These are phyloP conservation scores for Candida anutae DNA, from an alignment of 1,139 yeast genomes.

Conservation along the genomic window DNA sequence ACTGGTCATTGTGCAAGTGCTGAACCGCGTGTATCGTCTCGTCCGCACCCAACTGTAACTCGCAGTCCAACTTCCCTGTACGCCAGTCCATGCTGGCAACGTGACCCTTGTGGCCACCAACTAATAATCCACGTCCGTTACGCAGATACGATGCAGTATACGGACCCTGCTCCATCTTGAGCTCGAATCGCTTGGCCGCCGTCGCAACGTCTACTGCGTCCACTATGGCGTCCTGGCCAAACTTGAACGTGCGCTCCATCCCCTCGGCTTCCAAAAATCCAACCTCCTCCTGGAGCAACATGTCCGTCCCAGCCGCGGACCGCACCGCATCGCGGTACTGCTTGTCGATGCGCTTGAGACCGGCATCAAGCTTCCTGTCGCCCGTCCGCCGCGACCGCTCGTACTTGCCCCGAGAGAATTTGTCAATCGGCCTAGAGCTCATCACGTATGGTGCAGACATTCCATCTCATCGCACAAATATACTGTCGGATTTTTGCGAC, in stretches of 20 bases:
- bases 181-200: slow-evolving; percentile 64
- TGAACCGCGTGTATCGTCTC: slow-evolving; percentile 90
- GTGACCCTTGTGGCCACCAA: slow-evolving; percentile 91
- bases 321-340: slow-evolving; percentile 71
- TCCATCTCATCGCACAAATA: too few species aligned
- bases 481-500: too few species aligned
- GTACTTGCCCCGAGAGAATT: slow-evolving; percentile 11
- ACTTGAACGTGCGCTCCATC: slow-evolving; percentile 86
- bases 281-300: slow-evolving; percentile 71
- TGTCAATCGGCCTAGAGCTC: slow-evolving; percentile 1
- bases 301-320: slow-evolving; percentile 81
- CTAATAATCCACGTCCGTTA: slow-evolving; percentile 76
- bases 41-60: slow-evolving; percentile 69
- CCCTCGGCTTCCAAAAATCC: slow-evolving; percentile 90
- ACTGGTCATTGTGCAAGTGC: slow-evolving; percentile 86
- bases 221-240: slow-evolving; percentile 71
- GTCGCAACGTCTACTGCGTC: slow-evolving; percentile 76
- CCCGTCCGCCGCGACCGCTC: slow-evolving; percentile 5
- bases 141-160: slow-evolving; percentile 74
- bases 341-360: slow-evolving; percentile 58
- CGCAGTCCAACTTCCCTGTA: slow-evolving; percentile 73
- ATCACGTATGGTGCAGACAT: too few species aligned
- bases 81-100: slow-evolving; percentile 97
- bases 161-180: slow-evolving; percentile 81
- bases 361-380: slow-evolving; percentile 59